Conservation (phyloP, 2,329 filamentous ascomycete species). For the Colletotrichum sojae region DNA sequence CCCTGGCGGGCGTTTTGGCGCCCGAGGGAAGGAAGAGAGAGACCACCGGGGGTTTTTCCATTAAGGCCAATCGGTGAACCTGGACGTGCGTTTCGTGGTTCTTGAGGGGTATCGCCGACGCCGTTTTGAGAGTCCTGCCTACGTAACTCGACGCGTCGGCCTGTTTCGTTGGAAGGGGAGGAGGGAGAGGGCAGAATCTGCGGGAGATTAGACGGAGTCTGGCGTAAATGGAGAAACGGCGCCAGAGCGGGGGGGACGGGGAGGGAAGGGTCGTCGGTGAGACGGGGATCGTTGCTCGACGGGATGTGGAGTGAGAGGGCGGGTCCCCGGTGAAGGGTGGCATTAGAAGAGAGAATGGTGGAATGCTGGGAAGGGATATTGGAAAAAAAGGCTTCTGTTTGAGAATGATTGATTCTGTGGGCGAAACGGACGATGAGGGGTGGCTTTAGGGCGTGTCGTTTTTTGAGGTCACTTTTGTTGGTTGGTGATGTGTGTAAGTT, state of each 20-base stretch:
- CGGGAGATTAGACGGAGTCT: constrained; percentile 34
- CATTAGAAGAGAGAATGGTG: constrained; percentile 10
- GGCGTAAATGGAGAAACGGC: constrained; percentile 21
- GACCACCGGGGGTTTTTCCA: not conserved
- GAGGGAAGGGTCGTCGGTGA: not conserved
- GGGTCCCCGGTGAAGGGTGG: not conserved
- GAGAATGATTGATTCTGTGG: constrained; percentile 16
- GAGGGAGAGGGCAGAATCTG: constrained; percentile 6
- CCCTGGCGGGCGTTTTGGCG: not conserved
- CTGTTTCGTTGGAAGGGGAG: constrained; percentile 18
- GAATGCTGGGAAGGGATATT: not conserved
- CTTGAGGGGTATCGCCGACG: not conserved
- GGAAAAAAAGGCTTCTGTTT: constrained; percentile 19
- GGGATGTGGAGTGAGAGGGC: constrained; percentile 24
- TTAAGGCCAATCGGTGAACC: not conserved
- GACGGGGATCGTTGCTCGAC: constrained; percentile 30
- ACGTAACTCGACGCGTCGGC: constrained; percentile 35
- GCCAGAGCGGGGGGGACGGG: not conserved
- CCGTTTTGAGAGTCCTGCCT: not conserved
- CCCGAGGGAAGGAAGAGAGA: not conserved
- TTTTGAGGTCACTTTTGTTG: not conserved
- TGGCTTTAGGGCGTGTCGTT: not conserved
- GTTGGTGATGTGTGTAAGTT: constrained; percentile 13
- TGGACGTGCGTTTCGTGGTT: not conserved
- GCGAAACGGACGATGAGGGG: not conserved